Conservation (phyloP, 2,329 filamentous ascomycete species). For the Rosellinia necatrix region DNA sequence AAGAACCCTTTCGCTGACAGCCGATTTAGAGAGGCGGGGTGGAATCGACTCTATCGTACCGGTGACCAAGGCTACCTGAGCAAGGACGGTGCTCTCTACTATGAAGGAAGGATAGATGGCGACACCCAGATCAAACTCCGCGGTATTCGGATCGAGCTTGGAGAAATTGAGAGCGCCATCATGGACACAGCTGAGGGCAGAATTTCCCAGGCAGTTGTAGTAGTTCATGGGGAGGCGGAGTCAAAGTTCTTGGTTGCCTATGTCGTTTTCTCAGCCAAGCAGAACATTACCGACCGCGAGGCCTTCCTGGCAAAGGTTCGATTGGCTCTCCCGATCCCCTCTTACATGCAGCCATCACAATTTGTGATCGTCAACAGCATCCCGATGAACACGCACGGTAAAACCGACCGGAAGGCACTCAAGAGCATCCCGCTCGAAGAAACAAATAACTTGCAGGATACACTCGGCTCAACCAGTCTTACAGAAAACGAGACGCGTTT, state of each 20-base stretch:
- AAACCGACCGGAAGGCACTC: conserved; percentile 41
- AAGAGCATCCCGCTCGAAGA: conserved; percentile 23
- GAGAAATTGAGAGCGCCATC: conserved; percentile 43
- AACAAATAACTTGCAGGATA: conserved; percentile 17
- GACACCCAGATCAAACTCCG: conserved; percentile 49
- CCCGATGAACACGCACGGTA: conserved; percentile 39
- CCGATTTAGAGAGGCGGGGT: conserved; percentile 16
- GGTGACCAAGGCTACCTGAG: conserved; percentile 43
- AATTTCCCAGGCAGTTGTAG: conserved; percentile 24
- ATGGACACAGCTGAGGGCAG: conserved; percentile 14
- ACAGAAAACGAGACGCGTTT: conserved; percentile 14
- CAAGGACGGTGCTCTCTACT: conserved; percentile 40
- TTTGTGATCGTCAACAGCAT: conserved; percentile 37
- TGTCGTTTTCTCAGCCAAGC: too few relatives aligned
- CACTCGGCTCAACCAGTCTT: background rate
- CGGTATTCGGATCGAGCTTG: conserved; percentile 49
- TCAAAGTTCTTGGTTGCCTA: conserved; percentile 31
- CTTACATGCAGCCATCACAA: conserved; percentile 43
- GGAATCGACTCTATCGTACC: conserved; percentile 41
- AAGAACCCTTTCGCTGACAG: conserved; percentile 18
- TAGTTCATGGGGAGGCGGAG: conserved; percentile 3
- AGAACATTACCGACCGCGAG: too few relatives aligned
- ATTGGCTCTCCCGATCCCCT: conserved; percentile 35
- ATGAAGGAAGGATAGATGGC: conserved; percentile 42
- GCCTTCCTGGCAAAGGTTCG: conserved; percentile 25